phyloP scores from a whole-genome alignment of 768 basidiomycete species.

The Candolleomyces efflorescens region DNA sequence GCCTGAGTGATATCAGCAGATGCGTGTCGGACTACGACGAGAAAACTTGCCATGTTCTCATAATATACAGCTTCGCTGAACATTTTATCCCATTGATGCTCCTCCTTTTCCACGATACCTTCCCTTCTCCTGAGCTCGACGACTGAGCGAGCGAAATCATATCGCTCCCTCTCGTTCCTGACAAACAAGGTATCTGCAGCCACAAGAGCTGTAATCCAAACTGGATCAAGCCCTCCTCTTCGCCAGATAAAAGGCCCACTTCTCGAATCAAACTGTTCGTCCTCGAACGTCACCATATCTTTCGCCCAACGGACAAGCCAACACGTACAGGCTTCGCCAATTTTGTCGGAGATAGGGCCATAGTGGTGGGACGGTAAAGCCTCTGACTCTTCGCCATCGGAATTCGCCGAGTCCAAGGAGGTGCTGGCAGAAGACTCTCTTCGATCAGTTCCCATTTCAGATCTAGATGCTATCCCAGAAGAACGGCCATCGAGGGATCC shows the following conservation, averaged over 20 bases:
- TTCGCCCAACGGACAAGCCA: constrained; percentile 86
- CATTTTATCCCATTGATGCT: constrained; percentile 62
- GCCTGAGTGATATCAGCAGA: constrained; percentile 37
- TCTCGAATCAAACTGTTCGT: constrained; percentile 23
- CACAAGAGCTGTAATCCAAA: constrained; percentile 71
- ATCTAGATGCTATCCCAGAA: constrained; percentile 7
- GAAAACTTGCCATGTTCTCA: constrained; percentile 68
- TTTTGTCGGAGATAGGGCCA: constrained; percentile 86
- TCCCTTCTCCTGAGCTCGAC: constrained; percentile 66
- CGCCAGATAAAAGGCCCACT: constrained; percentile 51
- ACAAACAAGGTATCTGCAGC: constrained; percentile 81
- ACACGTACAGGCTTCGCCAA: constrained; percentile 84
- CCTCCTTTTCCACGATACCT: constrained; percentile 57
- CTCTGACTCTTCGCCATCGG: constrained; percentile 13
- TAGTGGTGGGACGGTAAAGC: constrained; percentile 52
- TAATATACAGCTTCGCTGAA: constrained; percentile 83
- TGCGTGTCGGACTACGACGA: constrained; percentile 5
- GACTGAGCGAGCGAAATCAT: constrained; percentile 69
- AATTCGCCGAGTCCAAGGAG: constrained; percentile 12
- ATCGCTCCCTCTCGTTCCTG: constrained; percentile 72
- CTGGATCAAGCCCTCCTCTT: constrained; percentile 65
- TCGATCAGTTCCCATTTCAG: not conserved
- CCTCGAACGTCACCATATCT: constrained; percentile 71
- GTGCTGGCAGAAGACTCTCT: not conserved
- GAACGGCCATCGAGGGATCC: constrained; percentile 14